Percentiles rank a stretch among this genome's conserved stretches.
These are phyloP conservation scores for Cadophora malorum DNA, from an alignment of 2,329 filamentous ascomycete genomes.

Conservation along the genomic window DNA sequence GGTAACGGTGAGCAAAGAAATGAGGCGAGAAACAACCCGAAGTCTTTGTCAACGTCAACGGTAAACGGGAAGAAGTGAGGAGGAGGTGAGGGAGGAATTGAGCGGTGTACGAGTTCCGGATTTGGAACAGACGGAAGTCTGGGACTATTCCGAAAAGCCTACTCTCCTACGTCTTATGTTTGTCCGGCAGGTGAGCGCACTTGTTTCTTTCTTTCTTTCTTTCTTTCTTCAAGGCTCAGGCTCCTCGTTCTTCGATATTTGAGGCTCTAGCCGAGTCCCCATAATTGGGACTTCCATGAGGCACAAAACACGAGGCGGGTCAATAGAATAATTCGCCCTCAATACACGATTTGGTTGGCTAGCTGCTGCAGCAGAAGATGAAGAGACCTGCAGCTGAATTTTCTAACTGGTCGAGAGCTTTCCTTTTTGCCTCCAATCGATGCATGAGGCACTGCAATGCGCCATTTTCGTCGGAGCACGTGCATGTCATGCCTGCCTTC, in stretches of 20 bases:
- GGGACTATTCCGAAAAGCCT: background rate
- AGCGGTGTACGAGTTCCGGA: slow-evolving; percentile 16
- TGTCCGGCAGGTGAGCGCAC: background rate
- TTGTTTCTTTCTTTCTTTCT: background rate
- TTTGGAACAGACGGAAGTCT: slow-evolving; percentile 4
- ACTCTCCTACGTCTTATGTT: background rate
- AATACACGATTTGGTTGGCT: slow-evolving; percentile 1
- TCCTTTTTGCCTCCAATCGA: slow-evolving; percentile 6
- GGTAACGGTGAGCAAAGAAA: slow-evolving; percentile 6
- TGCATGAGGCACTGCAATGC: background rate
- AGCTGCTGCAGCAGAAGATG: background rate
- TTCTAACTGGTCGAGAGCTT: background rate
- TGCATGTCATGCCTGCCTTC: slow-evolving; percentile 7
- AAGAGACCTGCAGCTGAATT: background rate
- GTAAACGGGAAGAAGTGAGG: background rate
- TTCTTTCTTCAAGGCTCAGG: background rate
- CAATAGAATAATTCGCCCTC: slow-evolving; percentile 4
- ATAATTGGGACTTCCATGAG: background rate
- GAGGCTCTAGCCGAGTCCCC: slow-evolving; percentile 7
- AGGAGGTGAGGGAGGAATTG: slow-evolving; percentile 19
- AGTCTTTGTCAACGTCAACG: slow-evolving; percentile 7
- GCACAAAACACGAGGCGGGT: slow-evolving; percentile 9
- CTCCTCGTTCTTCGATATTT: background rate
- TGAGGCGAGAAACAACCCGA: slow-evolving; percentile 14
- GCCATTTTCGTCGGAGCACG: background rate